Evolutionary conservation across 106 monocot species (phyloP), one percentile per base, ranked within the genome.

Genomic region (Platanthera zijinensis): DNA sequence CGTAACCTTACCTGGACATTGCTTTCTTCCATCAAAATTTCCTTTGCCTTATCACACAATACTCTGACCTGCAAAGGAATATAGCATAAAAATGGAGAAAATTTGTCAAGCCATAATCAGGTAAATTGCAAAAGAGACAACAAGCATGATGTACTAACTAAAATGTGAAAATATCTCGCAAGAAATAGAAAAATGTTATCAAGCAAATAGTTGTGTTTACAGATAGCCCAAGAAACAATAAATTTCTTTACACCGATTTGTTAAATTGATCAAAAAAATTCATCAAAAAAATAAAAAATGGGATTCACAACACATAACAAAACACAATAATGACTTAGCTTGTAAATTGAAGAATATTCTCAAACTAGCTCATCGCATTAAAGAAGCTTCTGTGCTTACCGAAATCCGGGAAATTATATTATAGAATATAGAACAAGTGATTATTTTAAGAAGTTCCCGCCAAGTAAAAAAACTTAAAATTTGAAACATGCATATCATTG

Each of bases 21-120:
- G 84, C 97, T 99, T 84, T 99, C 97, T 79, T 94, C 88, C 94
- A 99, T 99, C 66, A 99, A 82, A n/a, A 99, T 90, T 73, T 99
- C 97, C 78, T 99, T 99, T 3, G 94, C 97, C 78, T 99, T 99
- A 48, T 99, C 97, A 71, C 94, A 99, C 52, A 99, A 80, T 13
- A 39, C 74, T 86, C 83, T 86, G 70, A 99, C 97, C 97, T 99
- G 87, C 30, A 78, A 51, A 46, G 46, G 48, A 70, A 48, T n/a
- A 70, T 8, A 22, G 4, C 46, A 70, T 17, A 17, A 48, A 15
- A 70, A 70, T 17, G 1, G 17, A 48, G 48, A 70, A 70, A 47
- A 70, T 15, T 48, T 48, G 17, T 7, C 66, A 66, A 66, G 48
- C 48, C 12, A 47, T 17, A 70, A 7, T 70, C 47, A 7, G 18